Evolutionary conservation across 2,329 filamentous ascomycete species (phyloP), one percentile per base, ranked within the genome.

Genomic region (Ophiostoma himal-ulmi): DNA sequence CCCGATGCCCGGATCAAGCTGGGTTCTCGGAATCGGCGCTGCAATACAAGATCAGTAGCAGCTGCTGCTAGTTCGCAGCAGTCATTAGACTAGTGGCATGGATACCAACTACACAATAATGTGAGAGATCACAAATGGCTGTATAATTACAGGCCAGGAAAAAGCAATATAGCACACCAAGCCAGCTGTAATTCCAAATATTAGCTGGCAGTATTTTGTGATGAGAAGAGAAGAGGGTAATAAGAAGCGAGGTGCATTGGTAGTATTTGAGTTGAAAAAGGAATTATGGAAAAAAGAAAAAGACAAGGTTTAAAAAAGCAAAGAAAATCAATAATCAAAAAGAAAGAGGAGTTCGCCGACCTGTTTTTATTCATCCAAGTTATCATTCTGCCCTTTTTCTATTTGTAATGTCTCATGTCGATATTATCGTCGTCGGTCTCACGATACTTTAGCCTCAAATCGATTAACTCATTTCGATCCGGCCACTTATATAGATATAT

Each of bases 311-410:
- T 34, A 62, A 22, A 68, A 69, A 39, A 48, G 34, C 65, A 34
- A 67, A 64, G 37, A 69, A 26, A 57, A 68, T 39, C 6, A n/a
- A 54, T 20, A 62, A 41, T 30, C 30, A 68, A 26, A 68, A 60
- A 69, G 67, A 60, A 68, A 66, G 44, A 67, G 39, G 62, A 68
- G 14, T 13, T 57, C 52, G 52, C 52, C 52, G 22, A 57, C 52
- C 52, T 57, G 52, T 1, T 13, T 54, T 54, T 3, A 5, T 26
- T 13, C 2, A 14, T 48, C 14, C n/a, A 8, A 57, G 22, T 26
- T 57, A 13, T 11, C 22, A 57, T 26, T 26, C 22, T 57, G 1
- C 20, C 4, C 17, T 57, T 57, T 48, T 57, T 30, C 52, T 14
- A 57, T 57, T 57, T 57, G 52, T 22, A 26, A 13, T 57, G 52